Percentiles rank a stretch among this genome's conserved stretches.
Conservation (phyloP, 768 basidiomycete species). For the Leccinum disarticulatum region DNA sequence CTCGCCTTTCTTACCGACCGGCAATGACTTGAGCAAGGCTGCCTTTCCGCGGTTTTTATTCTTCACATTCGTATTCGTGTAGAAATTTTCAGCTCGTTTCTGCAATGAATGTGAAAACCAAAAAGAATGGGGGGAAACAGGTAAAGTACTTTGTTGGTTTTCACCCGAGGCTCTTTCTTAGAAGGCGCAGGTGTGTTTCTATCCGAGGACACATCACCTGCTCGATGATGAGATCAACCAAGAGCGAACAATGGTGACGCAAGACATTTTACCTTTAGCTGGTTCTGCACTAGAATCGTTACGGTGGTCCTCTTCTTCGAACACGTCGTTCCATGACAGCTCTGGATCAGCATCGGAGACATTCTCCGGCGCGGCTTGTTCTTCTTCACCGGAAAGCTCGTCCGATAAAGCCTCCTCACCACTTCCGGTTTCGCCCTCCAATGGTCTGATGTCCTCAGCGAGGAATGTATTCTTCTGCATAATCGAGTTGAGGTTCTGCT, state of each 20-base stretch:
- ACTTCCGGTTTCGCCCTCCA: slow-evolving; percentile 51
- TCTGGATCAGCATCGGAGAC: slow-evolving; percentile 40
- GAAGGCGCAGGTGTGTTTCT: slow-evolving; percentile 34
- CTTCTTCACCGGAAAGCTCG: slow-evolving; percentile 42
- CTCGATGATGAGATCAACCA: slow-evolving; percentile 11
- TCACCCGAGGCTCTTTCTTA: slow-evolving; percentile 80
- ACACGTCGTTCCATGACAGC: slow-evolving; percentile 86
- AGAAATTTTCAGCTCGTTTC: slow-evolving; percentile 91
- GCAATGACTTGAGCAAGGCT: slow-evolving; percentile 55
- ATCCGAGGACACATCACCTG: slow-evolving; percentile 33
- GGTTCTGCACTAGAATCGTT: slow-evolving; percentile 10
- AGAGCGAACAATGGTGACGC: slow-evolving; percentile 1
- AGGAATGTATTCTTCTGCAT: slow-evolving; percentile 88
- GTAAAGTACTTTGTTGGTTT: slow-evolving; percentile 77
- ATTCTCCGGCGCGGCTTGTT: slow-evolving; percentile 37
- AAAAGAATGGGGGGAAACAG: not conserved
- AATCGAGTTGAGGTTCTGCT: slow-evolving; percentile 83
- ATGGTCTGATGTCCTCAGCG: slow-evolving; percentile 73
- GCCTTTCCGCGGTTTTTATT: slow-evolving; percentile 76
- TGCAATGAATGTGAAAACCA: slow-evolving; percentile 31
- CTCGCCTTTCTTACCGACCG: slow-evolving; percentile 49
- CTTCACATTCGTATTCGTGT: slow-evolving; percentile 80
- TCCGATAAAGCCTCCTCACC: slow-evolving; percentile 32
- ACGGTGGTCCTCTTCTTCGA: slow-evolving; percentile 49
- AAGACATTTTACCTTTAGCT: slow-evolving; percentile 20